Conservation (phyloP, 768 basidiomycete species). For the Tylopilus subfusipes region DNA sequence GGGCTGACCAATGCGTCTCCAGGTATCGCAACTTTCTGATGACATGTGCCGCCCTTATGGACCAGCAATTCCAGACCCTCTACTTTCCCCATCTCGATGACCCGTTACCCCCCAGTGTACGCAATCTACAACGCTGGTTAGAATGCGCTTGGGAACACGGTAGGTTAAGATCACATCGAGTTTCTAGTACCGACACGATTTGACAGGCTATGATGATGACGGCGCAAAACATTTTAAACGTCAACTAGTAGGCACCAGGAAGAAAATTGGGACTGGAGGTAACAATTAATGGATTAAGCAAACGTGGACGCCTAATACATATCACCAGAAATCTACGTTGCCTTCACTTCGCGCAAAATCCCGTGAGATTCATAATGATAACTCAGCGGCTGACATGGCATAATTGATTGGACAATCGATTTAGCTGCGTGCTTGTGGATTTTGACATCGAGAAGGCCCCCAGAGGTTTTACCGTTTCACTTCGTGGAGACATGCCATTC, state of each 20-base stretch:
- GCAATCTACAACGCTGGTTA: constrained; percentile 74
- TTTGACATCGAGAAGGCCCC: constrained; percentile 47
- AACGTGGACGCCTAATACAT: neutral
- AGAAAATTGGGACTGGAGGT: constrained; percentile 85
- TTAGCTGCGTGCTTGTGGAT: constrained; percentile 62
- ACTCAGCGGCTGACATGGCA: neutral
- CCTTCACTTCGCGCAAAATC: constrained; percentile 73
- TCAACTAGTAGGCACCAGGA: constrained; percentile 51
- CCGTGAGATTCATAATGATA: constrained; percentile 52
- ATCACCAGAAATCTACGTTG: constrained; percentile 65
- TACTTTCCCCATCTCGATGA: constrained; percentile 60
- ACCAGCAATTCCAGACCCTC: constrained; percentile 54
- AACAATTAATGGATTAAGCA: constrained; percentile 3
- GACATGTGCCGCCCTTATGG: constrained; percentile 69
- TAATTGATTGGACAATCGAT: neutral
- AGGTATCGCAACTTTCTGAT: constrained; percentile 86
- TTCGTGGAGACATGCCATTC: neutral
- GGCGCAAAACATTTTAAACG: constrained; percentile 60
- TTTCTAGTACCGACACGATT: neutral
- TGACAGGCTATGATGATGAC: constrained; percentile 64
- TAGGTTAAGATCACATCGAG: constrained; percentile 15
- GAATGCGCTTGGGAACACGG: constrained; percentile 79
- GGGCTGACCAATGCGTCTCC: neutral
- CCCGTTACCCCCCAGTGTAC: constrained; percentile 62
- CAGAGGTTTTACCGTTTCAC: constrained; percentile 38